phyloP scores from a whole-genome alignment of 2,329 filamentous ascomycete genomes.

The Pseudogymnoascus sp. region DNA sequence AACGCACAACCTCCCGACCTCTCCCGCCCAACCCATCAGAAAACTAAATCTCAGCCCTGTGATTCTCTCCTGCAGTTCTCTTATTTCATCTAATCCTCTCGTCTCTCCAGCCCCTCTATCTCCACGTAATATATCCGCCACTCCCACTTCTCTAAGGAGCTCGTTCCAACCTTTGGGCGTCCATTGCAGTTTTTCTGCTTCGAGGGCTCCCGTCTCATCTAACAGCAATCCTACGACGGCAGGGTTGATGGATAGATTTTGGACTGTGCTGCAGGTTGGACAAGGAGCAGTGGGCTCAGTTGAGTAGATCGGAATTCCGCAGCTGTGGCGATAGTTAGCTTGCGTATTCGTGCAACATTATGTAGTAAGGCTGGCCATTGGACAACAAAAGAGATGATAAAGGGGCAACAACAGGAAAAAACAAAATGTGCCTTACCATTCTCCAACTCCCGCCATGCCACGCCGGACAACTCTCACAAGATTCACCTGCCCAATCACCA shows the following conservation, averaged over 20 bases:
- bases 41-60: conserved; percentile 45
- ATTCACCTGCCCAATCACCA: not conserved
- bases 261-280: conserved; percentile 30
- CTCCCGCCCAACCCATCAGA: conserved; percentile 45
- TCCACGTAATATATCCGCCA: conserved; percentile 32
- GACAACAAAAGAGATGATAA: too few species aligned
- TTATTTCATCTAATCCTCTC: conserved; percentile 34
- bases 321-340: conserved; percentile 32
- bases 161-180: conserved; percentile 45
- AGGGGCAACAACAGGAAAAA: not conserved
- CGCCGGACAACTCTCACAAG: not conserved
- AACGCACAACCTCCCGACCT: conserved; percentile 34
- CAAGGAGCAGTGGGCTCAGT: conserved; percentile 36
- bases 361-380: not conserved
- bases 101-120: not conserved
- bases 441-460: not conserved
- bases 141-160: conserved; percentile 36
- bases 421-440: conserved; percentile 14
- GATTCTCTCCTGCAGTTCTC: conserved; percentile 43
- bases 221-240: conserved; percentile 34
- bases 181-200: conserved; percentile 45
- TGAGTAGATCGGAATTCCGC: conserved; percentile 46
- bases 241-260: conserved; percentile 33
- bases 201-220: conserved; percentile 50
- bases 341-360: not conserved